A percentile compares a stretch with the other conserved stretches of the same genome.
Evolutionary conservation across 106 monocot genomes (phyloP).

Genomic region (Cymbidium sinense): DNA sequence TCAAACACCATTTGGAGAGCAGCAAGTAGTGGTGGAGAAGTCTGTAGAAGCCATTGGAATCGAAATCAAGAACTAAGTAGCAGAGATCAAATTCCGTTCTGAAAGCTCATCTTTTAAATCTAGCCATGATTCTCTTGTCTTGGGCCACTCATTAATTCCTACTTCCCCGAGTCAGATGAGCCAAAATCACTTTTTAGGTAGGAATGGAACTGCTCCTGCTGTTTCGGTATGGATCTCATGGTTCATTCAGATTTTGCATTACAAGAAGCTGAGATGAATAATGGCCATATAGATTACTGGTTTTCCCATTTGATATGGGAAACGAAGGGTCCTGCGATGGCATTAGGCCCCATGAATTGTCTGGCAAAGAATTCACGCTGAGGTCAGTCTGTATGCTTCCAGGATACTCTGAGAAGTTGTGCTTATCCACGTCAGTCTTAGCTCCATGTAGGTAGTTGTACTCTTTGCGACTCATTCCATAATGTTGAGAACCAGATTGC

Average conservation of each 20-base stretch:
- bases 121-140: constrained; percentile 39
- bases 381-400: constrained; percentile 20
- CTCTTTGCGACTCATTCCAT: neutral
- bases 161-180: constrained; percentile 19
- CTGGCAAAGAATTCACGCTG: constrained; percentile 24
- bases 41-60: too few species aligned
- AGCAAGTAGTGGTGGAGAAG: constrained; percentile 35
- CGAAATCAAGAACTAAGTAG: constrained; percentile 57
- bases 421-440: constrained; percentile 30
- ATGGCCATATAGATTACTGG: constrained; percentile 6
- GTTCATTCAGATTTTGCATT: constrained; percentile 26
- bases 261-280: constrained; percentile 29
- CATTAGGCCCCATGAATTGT: constrained; percentile 27
- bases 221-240: constrained; percentile 16
- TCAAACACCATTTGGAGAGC: constrained; percentile 27
- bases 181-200: constrained; percentile 24
- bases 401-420: too few species aligned
- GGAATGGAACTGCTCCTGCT: constrained; percentile 34
- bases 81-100: constrained; percentile 42
- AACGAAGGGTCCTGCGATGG: constrained; percentile 20
- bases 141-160: constrained; percentile 49
- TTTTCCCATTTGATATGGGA: constrained; percentile 16
- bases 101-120: constrained; percentile 43
- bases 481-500: neutral
- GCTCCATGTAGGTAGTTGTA: constrained; percentile 21